Conservation (phyloP, 2,329 filamentous ascomycete species). For the Penicillium sp. region DNA sequence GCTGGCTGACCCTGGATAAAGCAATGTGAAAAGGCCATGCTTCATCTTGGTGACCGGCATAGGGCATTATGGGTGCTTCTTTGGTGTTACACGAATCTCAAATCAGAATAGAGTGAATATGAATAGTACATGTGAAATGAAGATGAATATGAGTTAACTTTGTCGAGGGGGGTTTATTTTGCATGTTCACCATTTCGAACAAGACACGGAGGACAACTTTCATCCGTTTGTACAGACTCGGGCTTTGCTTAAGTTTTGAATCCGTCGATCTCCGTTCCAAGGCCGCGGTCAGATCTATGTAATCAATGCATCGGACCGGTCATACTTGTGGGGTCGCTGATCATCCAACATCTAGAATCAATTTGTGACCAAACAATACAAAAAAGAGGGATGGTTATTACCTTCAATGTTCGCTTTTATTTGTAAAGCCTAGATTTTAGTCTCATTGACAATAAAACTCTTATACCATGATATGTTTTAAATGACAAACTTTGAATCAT, state of each 20-base stretch:
- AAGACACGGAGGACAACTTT: not conserved
- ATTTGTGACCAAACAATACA: not conserved
- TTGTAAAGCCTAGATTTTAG: too few relatives aligned
- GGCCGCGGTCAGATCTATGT: not conserved
- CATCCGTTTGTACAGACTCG: not conserved
- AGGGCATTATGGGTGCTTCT: not conserved
- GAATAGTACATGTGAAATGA: not conserved
- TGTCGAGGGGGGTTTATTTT: not conserved
- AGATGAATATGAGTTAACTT: not conserved
- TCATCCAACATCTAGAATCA: not conserved
- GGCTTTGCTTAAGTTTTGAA: not conserved
- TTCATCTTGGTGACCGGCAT: not conserved
- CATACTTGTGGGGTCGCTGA: not conserved
- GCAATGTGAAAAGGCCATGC: not conserved
- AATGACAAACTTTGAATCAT: not conserved
- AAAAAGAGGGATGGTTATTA: not conserved
- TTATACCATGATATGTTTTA: too few relatives aligned
- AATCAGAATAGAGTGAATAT: not conserved
- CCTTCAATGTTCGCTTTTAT: too few relatives aligned
- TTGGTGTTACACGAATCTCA: not conserved
- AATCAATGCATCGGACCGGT: not conserved
- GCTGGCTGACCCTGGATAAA: not conserved
- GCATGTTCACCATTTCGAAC: not conserved
- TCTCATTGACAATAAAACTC: too few relatives aligned
- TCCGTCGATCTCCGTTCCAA: constrained; percentile 1